Conservation (phyloP, 2,329 filamentous ascomycete species). For the Ophiostoma australiae region DNA sequence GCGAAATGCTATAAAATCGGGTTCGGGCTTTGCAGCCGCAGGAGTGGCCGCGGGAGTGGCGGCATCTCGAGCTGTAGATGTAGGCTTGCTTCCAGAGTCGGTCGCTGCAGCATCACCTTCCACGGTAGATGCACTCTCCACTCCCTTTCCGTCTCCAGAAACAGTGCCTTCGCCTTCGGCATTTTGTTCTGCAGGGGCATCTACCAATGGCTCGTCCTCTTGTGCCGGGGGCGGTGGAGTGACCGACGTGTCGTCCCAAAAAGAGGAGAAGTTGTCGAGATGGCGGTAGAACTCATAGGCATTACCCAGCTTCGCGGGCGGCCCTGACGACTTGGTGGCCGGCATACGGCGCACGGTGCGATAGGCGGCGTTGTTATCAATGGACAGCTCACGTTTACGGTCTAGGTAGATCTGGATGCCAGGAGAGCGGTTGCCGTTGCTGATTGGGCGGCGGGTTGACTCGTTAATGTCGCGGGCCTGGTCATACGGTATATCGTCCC, state of each 20-base stretch:
- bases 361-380: conserved; percentile 55
- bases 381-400: conserved; percentile 52
- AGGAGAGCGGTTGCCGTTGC: conserved; percentile 51
- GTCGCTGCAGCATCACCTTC: background rate
- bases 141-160: background rate
- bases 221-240: conserved; percentile 32
- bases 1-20: conserved; percentile 35
- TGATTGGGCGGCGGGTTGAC: conserved; percentile 45
- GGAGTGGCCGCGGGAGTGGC: background rate
- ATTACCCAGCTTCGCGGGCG: conserved; percentile 54
- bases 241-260: conserved; percentile 56
- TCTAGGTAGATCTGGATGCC: conserved; percentile 56
- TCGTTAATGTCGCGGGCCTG: conserved; percentile 47
- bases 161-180: background rate
- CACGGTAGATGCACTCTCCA: conserved; percentile 15
- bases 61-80: background rate
- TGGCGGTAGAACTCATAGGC: conserved; percentile 63
- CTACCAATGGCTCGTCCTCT: background rate
- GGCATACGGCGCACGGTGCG: conserved; percentile 56
- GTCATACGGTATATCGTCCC: conserved; percentile 47
- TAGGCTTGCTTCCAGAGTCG: background rate
- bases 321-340: conserved; percentile 43
- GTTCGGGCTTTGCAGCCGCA: background rate
- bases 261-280: conserved; percentile 54
- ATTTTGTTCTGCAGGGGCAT: background rate